These are phyloP conservation scores for Dillenia suffruticosa DNA, from an alignment of 164 flowering plant genomes.

Conservation along the genomic window DNA sequence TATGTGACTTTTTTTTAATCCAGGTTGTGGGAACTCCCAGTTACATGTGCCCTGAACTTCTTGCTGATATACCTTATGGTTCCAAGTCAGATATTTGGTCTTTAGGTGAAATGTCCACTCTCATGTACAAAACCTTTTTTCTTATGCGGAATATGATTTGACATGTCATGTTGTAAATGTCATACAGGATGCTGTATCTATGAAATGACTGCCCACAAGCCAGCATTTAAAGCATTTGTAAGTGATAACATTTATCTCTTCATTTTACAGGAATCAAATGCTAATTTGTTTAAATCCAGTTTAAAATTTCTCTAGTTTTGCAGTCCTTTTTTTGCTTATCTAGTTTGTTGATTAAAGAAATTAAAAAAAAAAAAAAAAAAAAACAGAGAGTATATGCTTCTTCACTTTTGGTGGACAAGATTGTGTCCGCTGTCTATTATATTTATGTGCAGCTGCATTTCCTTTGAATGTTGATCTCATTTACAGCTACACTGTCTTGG, in stretches of 20 bases:
- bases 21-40: conserved; percentile 99
- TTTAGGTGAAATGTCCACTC: conserved; percentile 46
- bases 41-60: conserved; percentile 99
- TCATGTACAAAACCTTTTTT: not conserved
- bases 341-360: too few species aligned
- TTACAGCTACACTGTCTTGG: too few species aligned
- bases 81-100: conserved; percentile 99
- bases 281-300: too few species aligned
- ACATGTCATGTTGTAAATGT: conserved; percentile 1
- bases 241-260: conserved; percentile 26
- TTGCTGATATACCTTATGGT: conserved; percentile 99
- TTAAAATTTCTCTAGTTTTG: too few species aligned
- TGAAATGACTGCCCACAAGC: conserved; percentile 84
- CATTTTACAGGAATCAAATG: too few species aligned
- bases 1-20: conserved; percentile 3
- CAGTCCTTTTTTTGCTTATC: too few species aligned
- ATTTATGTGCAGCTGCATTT: too few species aligned
- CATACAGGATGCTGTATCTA: conserved; percentile 92
- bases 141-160: not conserved
- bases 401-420: too few species aligned
- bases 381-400: too few species aligned
- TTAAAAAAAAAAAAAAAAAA: too few species aligned
- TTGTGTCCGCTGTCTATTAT: too few species aligned
- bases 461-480: too few species aligned
- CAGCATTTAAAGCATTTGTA: conserved; percentile 99